phyloP scores from a whole-genome alignment of 2,329 filamentous ascomycete genomes.

The Diaporthe eres region DNA sequence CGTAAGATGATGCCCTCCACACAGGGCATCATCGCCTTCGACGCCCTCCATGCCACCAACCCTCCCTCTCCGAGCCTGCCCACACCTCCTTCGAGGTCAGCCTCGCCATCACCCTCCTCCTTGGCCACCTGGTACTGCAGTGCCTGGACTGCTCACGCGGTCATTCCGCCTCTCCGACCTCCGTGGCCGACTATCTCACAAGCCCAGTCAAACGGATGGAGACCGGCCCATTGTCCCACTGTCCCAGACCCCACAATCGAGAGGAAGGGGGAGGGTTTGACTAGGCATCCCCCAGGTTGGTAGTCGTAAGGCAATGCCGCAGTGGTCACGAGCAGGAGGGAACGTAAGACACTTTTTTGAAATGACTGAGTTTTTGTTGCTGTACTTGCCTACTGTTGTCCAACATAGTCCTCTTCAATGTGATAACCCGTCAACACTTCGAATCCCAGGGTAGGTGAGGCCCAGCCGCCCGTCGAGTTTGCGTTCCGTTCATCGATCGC shows the following conservation, averaged over 20 bases:
- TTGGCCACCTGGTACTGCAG: not conserved
- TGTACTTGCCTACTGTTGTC: conserved; percentile 33
- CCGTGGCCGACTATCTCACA: not conserved
- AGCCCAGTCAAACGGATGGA: not conserved
- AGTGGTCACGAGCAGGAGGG: conserved; percentile 10
- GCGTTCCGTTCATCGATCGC: conserved; percentile 6
- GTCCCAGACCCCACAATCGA: conserved; percentile 1
- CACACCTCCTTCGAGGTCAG: not conserved
- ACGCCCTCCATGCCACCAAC: not conserved
- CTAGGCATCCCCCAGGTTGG: not conserved
- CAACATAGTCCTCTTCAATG: not conserved
- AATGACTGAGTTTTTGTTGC: conserved; percentile 26
- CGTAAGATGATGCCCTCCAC: not conserved
- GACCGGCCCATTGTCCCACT: not conserved
- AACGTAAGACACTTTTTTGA: not conserved
- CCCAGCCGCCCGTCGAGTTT: not conserved
- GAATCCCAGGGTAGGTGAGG: conserved; percentile 14
- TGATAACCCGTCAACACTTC: not conserved
- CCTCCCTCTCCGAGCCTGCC: not conserved
- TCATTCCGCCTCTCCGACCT: not conserved
- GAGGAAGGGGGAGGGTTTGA: not conserved
- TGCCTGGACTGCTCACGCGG: not conserved
- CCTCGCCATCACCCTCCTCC: not conserved
- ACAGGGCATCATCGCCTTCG: conserved; percentile 1
- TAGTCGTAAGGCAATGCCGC: not conserved